Evolutionary conservation across 805 yeast species (phyloP).

Genomic region (Dipodascopsis tothii): DNA sequence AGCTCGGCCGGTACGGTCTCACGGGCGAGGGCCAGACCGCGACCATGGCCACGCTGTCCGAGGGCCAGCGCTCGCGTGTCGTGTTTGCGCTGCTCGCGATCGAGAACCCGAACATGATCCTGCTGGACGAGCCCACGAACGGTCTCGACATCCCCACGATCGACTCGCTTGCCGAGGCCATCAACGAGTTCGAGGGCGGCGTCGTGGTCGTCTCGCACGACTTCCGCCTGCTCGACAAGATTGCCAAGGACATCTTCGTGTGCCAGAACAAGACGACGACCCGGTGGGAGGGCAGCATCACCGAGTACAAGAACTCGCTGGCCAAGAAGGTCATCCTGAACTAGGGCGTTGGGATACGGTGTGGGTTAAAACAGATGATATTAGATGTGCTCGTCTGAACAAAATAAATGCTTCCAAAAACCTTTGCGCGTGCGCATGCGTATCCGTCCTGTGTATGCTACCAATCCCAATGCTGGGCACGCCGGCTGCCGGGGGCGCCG

Average conservation of each 20-base stretch:
- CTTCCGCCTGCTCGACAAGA: conserved; percentile 93
- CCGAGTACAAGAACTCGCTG: conserved; percentile 87
- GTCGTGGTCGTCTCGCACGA: conserved; percentile 98
- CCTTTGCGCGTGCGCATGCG: too few relatives aligned
- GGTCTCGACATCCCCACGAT: conserved; percentile 98
- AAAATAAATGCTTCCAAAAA: too few relatives aligned
- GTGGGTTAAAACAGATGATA: too few relatives aligned
- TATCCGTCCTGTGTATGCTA: too few relatives aligned
- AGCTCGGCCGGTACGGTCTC: conserved; percentile 94
- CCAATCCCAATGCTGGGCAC: too few relatives aligned
- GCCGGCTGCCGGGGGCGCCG: too few relatives aligned
- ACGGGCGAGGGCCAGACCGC: conserved; percentile 99
- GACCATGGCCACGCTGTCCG: conserved; percentile 95
- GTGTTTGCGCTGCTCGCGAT: conserved; percentile 93
- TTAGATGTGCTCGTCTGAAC: too few relatives aligned
- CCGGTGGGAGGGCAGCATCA: conserved; percentile 88
- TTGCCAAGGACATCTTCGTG: conserved; percentile 94
- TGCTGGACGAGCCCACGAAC: conserved; percentile 98
- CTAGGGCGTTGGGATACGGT: too few relatives aligned
- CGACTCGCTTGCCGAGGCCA: conserved; percentile 95
- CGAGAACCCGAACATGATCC: conserved; percentile 87
- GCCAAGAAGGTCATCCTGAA: conserved; percentile 73
- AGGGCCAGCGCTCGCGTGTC: conserved; percentile 98
- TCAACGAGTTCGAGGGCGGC: conserved; percentile 92
- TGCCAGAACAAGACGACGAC: conserved; percentile 94